A percentile compares a stretch with the other conserved stretches of the same genome.
Evolutionary conservation across 192 early-diverging fungal genomes (phyloP).

Genomic region (Coemansia sp.): DNA sequence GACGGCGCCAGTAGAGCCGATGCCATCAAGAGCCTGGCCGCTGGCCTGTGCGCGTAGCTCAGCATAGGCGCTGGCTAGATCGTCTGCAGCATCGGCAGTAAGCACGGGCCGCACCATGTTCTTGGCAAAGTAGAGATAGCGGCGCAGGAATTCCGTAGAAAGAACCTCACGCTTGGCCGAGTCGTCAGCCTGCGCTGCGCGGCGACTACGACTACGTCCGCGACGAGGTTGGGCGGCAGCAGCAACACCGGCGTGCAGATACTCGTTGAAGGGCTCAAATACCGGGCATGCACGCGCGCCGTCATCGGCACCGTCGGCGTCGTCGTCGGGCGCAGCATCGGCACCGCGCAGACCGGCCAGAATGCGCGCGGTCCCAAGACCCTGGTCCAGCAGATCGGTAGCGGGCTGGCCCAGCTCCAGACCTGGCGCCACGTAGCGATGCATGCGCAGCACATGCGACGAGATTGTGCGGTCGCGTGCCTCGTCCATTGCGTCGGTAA

Average conservation of each 20-base stretch:
- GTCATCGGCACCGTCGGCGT: no score
- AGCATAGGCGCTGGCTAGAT: conserved; percentile 78
- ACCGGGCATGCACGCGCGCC: conserved; percentile 61
- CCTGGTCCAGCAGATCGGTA: conserved; percentile 50
- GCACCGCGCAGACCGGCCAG: conserved; percentile 35
- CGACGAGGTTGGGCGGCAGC: conserved; percentile 26
- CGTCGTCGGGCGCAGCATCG: conserved; percentile 46
- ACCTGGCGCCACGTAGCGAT: conserved; percentile 86
- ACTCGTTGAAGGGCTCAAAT: conserved; percentile 85
- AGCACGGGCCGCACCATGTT: conserved; percentile 81
- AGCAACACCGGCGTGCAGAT: conserved; percentile 77
- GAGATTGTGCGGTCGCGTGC: conserved; percentile 84
- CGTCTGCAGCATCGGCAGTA: conserved; percentile 78
- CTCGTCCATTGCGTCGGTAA: conserved; percentile 90
- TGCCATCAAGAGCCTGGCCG: conserved; percentile 29
- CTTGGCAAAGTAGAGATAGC: conserved; percentile 95
- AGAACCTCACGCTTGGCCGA: conserved; percentile 65
- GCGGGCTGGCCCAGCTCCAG: conserved; percentile 74
- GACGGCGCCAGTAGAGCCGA: conserved; percentile 61
- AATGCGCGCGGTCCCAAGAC: conserved; percentile 32
- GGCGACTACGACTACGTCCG: conserved; percentile 30
- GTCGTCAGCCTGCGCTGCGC: conserved; percentile 18
- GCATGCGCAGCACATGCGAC: conserved; percentile 92
- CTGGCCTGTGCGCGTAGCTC: conserved; percentile 80
- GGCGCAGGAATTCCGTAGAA: conserved; percentile 87